phyloP scores from a whole-genome alignment of 192 early-diverging fungal genomes.

The Coemansia sp. region DNA sequence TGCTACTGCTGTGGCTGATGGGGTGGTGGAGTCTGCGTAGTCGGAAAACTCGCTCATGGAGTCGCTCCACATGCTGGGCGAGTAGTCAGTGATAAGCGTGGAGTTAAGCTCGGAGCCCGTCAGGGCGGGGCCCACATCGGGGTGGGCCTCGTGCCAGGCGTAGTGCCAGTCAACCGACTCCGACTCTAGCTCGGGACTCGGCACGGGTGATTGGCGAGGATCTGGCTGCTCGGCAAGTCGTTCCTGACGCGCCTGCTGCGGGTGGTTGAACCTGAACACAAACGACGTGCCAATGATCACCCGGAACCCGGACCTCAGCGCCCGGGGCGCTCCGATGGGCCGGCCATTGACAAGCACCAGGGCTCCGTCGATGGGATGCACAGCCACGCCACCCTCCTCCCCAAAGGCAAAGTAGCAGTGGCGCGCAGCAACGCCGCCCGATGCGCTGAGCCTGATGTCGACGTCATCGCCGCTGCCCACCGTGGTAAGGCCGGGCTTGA shows the following conservation, averaged over 20 bases:
- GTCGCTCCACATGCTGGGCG: constrained; percentile 40
- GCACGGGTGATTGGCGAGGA: constrained; percentile 13
- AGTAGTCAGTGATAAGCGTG: not conserved
- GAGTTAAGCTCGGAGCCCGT: not conserved
- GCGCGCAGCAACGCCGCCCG: constrained; percentile 60
- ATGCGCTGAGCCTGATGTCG: constrained; percentile 59
- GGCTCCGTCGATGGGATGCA: constrained; percentile 59
- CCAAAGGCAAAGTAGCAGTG: constrained; percentile 75
- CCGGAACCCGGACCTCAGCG: constrained; percentile 70
- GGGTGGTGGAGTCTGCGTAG: not conserved
- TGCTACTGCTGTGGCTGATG: not conserved
- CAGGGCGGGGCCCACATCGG: constrained; percentile 24
- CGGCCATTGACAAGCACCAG: constrained; percentile 81
- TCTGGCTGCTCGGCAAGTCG: constrained; percentile 9
- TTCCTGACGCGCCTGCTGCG: constrained; percentile 66
- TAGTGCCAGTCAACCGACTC: constrained; percentile 70
- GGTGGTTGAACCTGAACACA: constrained; percentile 85
- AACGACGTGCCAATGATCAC: constrained; percentile 79
- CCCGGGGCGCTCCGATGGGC: constrained; percentile 58
- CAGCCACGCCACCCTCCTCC: constrained; percentile 51
- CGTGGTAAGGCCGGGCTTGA: constrained; percentile 69
- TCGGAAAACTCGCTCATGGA: constrained; percentile 36
- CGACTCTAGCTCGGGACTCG: not conserved
- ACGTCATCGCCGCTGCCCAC: constrained; percentile 59
- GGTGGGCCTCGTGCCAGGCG: constrained; percentile 69